Evolutionary conservation across 2,329 filamentous ascomycete genomes (phyloP), one percentile per base, ranked within the genome.

Genomic region (Sporothrix dimorphospora): DNA sequence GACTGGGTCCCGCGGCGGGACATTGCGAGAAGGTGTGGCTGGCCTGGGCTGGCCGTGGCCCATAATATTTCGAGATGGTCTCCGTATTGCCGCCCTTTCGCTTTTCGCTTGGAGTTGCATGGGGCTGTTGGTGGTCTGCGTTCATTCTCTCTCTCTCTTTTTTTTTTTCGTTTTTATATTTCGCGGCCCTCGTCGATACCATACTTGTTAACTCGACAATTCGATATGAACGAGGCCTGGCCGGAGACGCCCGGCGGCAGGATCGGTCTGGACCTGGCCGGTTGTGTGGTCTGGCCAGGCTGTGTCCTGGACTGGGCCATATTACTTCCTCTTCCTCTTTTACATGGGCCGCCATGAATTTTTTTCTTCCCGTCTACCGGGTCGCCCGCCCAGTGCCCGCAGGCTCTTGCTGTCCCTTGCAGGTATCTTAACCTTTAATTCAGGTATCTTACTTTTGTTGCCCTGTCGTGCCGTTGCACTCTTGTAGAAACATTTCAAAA

Each of bases 1-100:
- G 24, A 65, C 61, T 42, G 57, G 57, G 34, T 61, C 55, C 55
- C n/a, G 59, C 59, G n/a, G n/a, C 59, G 59, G 59, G 59, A 65
- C 38, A 21, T 45, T 42, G 59, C 59, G 59, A 45, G 59, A 38
- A 27, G 12, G 14, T 59, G 55, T 30, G n/a, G 49, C 49, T 57
- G 53, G 53, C 53, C 53, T 2, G n/a, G n/a, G n/a, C 47, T 12
- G 57, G 57, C 59, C 27, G 38, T 16, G 57, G 57, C 11, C 19
- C 38, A 63, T 63, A 24, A 14, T 24, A 63, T 24, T 24, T 42
- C 19, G 19, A 21, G 0, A 38, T 40, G 57, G 57, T 40, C 30
- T 40, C 57, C 30, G 57, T 61, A 61, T n/a, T 38, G 57, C 30
- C 30, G 30, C 14, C 57, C 57, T 40, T 61, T 6, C 34, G 8